These are phyloP conservation scores for Botrytis deweyae DNA, from an alignment of 2,329 filamentous ascomycete genomes.

Conservation along the genomic window DNA sequence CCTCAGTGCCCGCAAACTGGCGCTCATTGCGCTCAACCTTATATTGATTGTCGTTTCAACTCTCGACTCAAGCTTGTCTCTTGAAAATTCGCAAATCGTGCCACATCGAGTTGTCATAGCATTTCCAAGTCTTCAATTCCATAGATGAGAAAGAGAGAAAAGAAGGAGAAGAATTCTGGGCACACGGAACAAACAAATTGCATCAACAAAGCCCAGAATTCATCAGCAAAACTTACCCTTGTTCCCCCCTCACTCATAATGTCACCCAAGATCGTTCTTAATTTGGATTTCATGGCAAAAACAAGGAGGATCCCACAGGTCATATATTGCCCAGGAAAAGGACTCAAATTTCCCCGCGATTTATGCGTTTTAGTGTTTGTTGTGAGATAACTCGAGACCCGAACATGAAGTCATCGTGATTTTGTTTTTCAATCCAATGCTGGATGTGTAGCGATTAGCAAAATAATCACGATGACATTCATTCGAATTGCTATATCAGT, in stretches of 20 bases:
- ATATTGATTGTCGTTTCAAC: not conserved
- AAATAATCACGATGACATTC: not conserved
- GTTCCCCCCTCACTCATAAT: not conserved
- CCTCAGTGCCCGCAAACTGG: not conserved
- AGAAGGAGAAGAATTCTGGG: not conserved
- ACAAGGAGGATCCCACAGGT: constrained; percentile 11
- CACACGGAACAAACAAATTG: not conserved
- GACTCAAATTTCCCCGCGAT: constrained; percentile 4
- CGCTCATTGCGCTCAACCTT: not conserved
- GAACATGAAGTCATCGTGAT: constrained; percentile 2
- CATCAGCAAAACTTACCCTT: not conserved
- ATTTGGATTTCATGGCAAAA: not conserved
- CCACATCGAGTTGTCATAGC: not conserved
- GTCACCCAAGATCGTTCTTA: not conserved
- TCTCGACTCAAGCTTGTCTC: not conserved
- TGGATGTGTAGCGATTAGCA: not conserved
- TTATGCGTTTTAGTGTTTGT: not conserved
- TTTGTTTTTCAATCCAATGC: not conserved
- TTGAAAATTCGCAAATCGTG: not conserved
- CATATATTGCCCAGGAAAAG: not conserved
- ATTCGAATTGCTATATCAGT: not conserved
- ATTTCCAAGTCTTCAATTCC: not conserved
- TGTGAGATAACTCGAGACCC: not conserved
- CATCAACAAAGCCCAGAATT: not conserved
- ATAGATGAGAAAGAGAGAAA: not conserved